These are phyloP conservation scores for Metschnikowia bowlesiae DNA, from an alignment of 805 yeast species.

Conservation along the genomic window DNA sequence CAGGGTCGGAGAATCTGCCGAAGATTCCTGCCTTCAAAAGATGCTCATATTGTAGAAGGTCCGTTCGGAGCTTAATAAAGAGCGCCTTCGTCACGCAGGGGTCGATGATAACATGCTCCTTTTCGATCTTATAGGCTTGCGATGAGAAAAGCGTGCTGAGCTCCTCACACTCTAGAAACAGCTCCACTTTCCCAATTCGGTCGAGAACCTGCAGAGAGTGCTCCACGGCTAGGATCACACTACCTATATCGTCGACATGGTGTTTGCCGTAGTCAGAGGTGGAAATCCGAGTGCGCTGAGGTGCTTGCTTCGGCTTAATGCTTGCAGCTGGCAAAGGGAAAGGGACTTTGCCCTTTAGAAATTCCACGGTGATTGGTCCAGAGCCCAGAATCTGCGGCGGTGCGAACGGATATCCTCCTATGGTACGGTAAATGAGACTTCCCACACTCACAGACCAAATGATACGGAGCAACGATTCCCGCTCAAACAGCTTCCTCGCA, in stretches of 20 bases:
- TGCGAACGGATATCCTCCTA: slow-evolving; percentile 20
- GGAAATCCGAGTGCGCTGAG: neutral
- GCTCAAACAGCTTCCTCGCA: slow-evolving; percentile 21
- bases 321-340: neutral
- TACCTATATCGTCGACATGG: slow-evolving; percentile 7
- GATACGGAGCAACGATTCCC: slow-evolving; percentile 19
- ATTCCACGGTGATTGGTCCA: neutral
- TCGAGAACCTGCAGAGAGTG: slow-evolving; percentile 12
- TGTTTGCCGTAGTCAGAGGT: neutral
- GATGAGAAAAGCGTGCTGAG: slow-evolving; percentile 5
- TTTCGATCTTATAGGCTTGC: slow-evolving; percentile 5
- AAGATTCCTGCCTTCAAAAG: neutral
- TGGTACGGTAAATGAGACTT: slow-evolving; percentile 14
- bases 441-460: slow-evolving; percentile 24
- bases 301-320: neutral
- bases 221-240: slow-evolving; percentile 12
- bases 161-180: neutral
- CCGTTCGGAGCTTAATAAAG: slow-evolving; percentile 17
- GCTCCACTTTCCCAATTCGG: slow-evolving; percentile 5
- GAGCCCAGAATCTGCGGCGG: slow-evolving; percentile 6
- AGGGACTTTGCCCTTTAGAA: neutral
- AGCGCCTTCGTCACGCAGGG: slow-evolving; percentile 29
- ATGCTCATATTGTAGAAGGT: neutral
- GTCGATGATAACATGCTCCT: slow-evolving; percentile 30
- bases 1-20: neutral